A percentile compares a stretch with the other conserved stretches of the same genome.
Evolutionary conservation across 1,139 yeast species (phyloP).

Genomic region (Yamadazyma membranifaciens): DNA sequence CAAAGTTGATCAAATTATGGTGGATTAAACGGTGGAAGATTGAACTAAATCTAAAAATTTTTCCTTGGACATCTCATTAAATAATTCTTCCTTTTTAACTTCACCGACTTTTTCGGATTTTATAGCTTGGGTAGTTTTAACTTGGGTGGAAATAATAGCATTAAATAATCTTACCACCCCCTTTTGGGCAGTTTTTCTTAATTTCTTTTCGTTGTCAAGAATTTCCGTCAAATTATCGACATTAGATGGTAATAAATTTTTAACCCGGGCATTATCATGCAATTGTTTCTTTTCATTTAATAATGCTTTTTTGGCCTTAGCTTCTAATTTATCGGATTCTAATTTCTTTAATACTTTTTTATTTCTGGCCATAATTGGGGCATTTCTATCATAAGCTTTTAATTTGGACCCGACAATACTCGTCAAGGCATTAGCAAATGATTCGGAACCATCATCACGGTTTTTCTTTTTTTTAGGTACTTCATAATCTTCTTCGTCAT

Average conservation of each 20-base stretch:
- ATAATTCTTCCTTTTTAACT: slow-evolving; percentile 54
- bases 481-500: slow-evolving; percentile 25
- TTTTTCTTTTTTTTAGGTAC: slow-evolving; percentile 54
- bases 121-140: slow-evolving; percentile 47
- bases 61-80: slow-evolving; percentile 83
- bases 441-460: slow-evolving; percentile 64
- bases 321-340: slow-evolving; percentile 79
- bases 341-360: slow-evolving; percentile 68
- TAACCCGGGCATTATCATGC: slow-evolving; percentile 67
- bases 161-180: slow-evolving; percentile 93
- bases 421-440: slow-evolving; percentile 78
- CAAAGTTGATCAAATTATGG: neutral
- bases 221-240: slow-evolving; percentile 52
- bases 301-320: slow-evolving; percentile 73
- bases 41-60: slow-evolving; percentile 86
- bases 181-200: slow-evolving; percentile 84
- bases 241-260: slow-evolving; percentile 65
- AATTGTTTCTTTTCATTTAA: slow-evolving; percentile 68
- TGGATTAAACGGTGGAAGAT: slow-evolving; percentile 45
- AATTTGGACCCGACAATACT: slow-evolving; percentile 84
- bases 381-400: slow-evolving; percentile 83
- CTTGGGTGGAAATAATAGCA: slow-evolving; percentile 85
- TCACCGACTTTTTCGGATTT: slow-evolving; percentile 39
- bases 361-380: slow-evolving; percentile 84
- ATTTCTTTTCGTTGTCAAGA: slow-evolving; percentile 66